Evolutionary conservation across 2,329 filamentous ascomycete genomes (phyloP), one percentile per base, ranked within the genome.

Genomic region (Diaporthe humulicola): DNA sequence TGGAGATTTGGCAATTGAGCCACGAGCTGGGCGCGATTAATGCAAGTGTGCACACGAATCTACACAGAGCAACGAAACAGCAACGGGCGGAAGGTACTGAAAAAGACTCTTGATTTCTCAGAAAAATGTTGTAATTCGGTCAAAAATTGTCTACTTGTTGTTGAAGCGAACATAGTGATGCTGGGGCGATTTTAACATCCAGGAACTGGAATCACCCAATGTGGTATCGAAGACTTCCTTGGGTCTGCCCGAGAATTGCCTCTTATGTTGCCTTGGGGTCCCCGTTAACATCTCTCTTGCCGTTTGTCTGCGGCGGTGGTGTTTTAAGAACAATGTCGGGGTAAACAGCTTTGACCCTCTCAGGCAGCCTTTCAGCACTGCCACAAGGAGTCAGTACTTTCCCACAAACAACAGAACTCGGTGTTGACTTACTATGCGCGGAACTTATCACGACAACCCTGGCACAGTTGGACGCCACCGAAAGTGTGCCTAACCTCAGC

Each of bases 381-480:
- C 6, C 14, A 6, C 25, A 8, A 8, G 50, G 9, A 1, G 12
- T 12, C 7, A 60, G 57, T 40, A 40, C 28, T 9, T 10, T 40
- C n/a, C 3, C 57, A 40, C 4, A 40, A 25, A 42, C 0, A 4
- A 1, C 1, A 40, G 12, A 19, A 15, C 22, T n/a, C 1, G 33
- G 3, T 9, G 2, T 40, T 60, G 10, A 10, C 57, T 60, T 42
- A 60, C 57, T 60, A 60, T 25, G 36, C 3, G 15, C 57, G 57
- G 36, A 60, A 60, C n/a, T 25, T 42, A 3, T 60, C 57, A 17
- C 22, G 36, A 15, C 75, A 77, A 22, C 36, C 45, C 25, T 38
- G 36, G 25, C 77, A 78, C 3, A 78, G 52, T 12, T 58, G 38
- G 22, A 78, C 77, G 19, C 77, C 77, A 5, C 77, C 77, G 25